phyloP scores from a whole-genome alignment of 768 basidiomycete genomes.

The Tulasnella sp. region DNA sequence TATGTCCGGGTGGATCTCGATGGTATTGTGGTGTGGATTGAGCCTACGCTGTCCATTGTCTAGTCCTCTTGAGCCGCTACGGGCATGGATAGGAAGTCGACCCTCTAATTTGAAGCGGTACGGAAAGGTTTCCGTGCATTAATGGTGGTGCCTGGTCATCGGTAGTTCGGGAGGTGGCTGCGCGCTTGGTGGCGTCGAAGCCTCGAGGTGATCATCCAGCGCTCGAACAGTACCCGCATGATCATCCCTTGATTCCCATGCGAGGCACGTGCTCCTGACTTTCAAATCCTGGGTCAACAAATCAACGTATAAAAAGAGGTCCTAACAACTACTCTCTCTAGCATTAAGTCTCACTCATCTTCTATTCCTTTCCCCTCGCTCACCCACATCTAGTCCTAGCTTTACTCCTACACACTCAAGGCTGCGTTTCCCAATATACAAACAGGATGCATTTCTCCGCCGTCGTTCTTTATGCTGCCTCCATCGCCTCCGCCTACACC shows the following conservation, averaged over 20 bases:
- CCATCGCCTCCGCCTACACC: neutral
- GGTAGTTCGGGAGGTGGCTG: neutral
- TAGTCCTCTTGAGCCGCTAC: neutral
- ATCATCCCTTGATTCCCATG: neutral
- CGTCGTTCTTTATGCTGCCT: neutral
- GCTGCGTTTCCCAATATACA: neutral
- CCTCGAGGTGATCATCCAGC: neutral
- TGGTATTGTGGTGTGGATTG: neutral
- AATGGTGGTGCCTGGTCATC: neutral
- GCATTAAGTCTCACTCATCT: neutral
- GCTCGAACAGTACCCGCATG: neutral
- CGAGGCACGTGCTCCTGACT: neutral
- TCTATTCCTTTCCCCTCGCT: neutral
- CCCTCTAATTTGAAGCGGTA: neutral
- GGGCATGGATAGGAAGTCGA: neutral
- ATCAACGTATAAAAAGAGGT: neutral
- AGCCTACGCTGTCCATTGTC: neutral
- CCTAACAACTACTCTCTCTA: neutral
- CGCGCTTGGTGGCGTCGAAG: neutral
- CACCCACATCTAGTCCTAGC: neutral
- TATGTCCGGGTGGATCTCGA: neutral
- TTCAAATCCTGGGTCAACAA: neutral
- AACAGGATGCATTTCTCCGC: neutral
- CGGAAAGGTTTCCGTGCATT: neutral
- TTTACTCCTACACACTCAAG: neutral